These are phyloP conservation scores for Clarkia xantiana DNA, from an alignment of 345 rosid genomes.

Conservation along the genomic window DNA sequence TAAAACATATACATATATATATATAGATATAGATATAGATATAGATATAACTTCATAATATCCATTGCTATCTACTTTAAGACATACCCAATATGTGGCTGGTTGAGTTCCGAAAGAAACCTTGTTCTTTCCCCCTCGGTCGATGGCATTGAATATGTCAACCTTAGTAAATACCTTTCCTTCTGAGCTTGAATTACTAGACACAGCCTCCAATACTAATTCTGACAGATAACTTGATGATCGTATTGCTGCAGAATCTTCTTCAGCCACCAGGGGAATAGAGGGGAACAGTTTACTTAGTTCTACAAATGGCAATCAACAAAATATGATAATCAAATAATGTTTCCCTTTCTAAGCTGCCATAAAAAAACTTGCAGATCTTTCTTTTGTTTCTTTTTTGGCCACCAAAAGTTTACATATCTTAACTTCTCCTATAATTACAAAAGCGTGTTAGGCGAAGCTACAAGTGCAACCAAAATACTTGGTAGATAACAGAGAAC, in stretches of 20 bases:
- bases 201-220: slow-evolving; percentile 46
- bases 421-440: too few species aligned
- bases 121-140: slow-evolving; percentile 59
- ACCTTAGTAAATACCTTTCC: slow-evolving; percentile 31
- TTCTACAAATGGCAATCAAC: slow-evolving; percentile 27
- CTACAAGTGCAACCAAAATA: too few species aligned
- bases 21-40: not conserved
- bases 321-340: slow-evolving; percentile 3
- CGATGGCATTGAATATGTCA: slow-evolving; percentile 71
- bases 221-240: slow-evolving; percentile 47
- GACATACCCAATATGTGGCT: slow-evolving; percentile 76
- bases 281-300: slow-evolving; percentile 59
- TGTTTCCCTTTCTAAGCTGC: not conserved
- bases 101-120: slow-evolving; percentile 44
- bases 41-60: not conserved
- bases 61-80: not conserved
- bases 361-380: too few species aligned
- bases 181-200: slow-evolving; percentile 23
- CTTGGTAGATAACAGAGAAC: too few species aligned
- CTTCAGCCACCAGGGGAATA: slow-evolving; percentile 88
- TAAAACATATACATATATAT: too few species aligned
- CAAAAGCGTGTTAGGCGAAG: too few species aligned
- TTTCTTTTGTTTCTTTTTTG: too few species aligned
- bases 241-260: slow-evolving; percentile 62
- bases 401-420: not conserved